These are phyloP conservation scores for Hypericum perforatum DNA, from an alignment of 345 rosid genomes.

Conservation along the genomic window DNA sequence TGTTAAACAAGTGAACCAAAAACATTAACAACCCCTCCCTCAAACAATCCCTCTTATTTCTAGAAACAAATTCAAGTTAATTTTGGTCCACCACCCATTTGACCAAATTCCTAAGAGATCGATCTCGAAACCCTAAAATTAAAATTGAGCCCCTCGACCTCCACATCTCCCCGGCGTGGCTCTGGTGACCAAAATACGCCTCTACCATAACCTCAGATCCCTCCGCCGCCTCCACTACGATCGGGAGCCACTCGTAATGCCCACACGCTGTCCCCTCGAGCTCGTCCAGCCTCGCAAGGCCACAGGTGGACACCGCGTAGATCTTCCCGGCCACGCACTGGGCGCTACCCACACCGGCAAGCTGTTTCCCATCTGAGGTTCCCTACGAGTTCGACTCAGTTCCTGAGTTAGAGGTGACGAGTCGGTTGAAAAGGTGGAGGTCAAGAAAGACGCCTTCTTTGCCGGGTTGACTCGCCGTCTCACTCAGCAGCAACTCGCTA, in stretches of 20 bases:
- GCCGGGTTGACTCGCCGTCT: constrained; percentile 17
- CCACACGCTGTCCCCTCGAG: constrained; percentile 58
- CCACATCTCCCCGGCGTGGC: too few relatives aligned
- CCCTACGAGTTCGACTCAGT: constrained; percentile 24
- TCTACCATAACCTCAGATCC: constrained; percentile 20
- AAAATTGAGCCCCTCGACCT: too few relatives aligned
- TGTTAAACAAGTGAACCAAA: too few relatives aligned
- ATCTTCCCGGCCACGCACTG: constrained; percentile 56
- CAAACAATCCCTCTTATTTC: too few relatives aligned
- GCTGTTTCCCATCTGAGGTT: constrained; percentile 20
- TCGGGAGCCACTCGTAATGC: constrained; percentile 48
- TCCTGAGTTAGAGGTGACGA: constrained; percentile 10
- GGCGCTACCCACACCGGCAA: constrained; percentile 30
- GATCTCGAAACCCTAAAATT: too few relatives aligned
- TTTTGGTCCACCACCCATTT: too few relatives aligned
- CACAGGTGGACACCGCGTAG: constrained; percentile 51
- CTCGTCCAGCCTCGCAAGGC: constrained; percentile 55
- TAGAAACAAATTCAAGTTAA: too few relatives aligned
- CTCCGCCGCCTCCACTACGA: constrained; percentile 17
- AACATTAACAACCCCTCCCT: too few relatives aligned
- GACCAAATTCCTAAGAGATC: too few relatives aligned
- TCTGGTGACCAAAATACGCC: constrained; percentile 56
- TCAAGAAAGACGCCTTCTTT: constrained; percentile 10
- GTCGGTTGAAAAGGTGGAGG: too few relatives aligned
- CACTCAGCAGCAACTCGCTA: constrained; percentile 21